phyloP scores from a whole-genome alignment of 495 filamentous ascomycete genomes.

The Hyaloscypha variabilis region DNA sequence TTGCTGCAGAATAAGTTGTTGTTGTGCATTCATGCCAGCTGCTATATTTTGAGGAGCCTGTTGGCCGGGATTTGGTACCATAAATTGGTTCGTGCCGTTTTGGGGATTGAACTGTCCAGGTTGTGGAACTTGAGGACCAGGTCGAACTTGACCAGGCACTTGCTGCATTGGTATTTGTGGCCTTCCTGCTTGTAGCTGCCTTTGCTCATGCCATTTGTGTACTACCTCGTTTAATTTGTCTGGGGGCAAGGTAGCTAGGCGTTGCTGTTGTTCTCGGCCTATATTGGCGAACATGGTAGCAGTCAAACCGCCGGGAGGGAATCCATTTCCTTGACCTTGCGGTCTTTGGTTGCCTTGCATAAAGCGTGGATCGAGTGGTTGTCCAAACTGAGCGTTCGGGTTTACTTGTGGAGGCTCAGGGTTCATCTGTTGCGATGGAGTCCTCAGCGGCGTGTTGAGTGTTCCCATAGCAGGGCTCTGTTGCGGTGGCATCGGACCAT shows the following conservation, averaged over 20 bases:
- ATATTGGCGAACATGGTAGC: constrained; percentile 42
- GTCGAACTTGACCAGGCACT: constrained; percentile 22
- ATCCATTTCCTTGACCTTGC: constrained; percentile 29
- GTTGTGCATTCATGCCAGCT: constrained; percentile 41
- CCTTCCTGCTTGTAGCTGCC: constrained; percentile 23
- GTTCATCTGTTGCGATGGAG: constrained; percentile 45
- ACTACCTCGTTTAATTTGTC: constrained; percentile 47
- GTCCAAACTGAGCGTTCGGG: constrained; percentile 41
- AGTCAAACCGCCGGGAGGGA: constrained; percentile 34
- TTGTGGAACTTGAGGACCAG: constrained; percentile 33
- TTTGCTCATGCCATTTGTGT: constrained; percentile 38
- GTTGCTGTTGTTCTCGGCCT: constrained; percentile 34
- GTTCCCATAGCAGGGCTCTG: constrained; percentile 56
- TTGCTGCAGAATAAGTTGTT: constrained; percentile 37
- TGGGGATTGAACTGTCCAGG: constrained; percentile 37
- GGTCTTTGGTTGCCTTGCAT: constrained; percentile 41
- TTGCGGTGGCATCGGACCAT: constrained; percentile 43
- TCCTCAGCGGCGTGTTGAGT: constrained; percentile 46
- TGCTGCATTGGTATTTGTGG: constrained; percentile 34
- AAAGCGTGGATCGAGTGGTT: constrained; percentile 45
- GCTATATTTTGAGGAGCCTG: constrained; percentile 31
- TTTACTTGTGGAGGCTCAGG: constrained; percentile 34
- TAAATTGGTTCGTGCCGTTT: constrained; percentile 34
- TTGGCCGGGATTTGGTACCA: constrained; percentile 32
- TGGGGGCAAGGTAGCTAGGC: constrained; percentile 36